These are phyloP conservation scores for Raphanus sativus DNA, from an alignment of 345 rosid genomes.

Conservation along the genomic window DNA sequence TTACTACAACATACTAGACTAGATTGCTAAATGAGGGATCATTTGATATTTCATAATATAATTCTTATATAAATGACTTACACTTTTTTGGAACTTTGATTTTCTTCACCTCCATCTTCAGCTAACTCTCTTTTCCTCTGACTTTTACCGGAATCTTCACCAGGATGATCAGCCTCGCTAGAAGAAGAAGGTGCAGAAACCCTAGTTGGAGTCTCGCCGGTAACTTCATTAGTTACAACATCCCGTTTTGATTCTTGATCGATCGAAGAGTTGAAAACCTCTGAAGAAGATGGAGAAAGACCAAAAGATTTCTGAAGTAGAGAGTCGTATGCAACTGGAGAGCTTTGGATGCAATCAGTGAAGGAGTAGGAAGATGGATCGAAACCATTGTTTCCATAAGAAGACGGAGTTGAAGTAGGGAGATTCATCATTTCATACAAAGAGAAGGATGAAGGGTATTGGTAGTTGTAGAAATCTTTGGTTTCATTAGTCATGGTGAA, in stretches of 20 bases:
- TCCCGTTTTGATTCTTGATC: slow-evolving; percentile 41
- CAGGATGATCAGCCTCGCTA: slow-evolving; percentile 60
- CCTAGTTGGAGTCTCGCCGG: slow-evolving; percentile 39
- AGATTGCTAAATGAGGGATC: not conserved
- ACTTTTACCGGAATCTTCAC: slow-evolving; percentile 56
- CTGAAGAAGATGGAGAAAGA: slow-evolving; percentile 50
- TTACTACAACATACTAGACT: slow-evolving; percentile 7
- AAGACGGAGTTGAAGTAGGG: slow-evolving; percentile 17
- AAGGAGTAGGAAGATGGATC: slow-evolving; percentile 53
- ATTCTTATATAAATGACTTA: slow-evolving; percentile 26
- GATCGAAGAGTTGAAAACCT: slow-evolving; percentile 46
- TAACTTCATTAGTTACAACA: slow-evolving; percentile 27
- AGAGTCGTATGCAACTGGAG: slow-evolving; percentile 51
- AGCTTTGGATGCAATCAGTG: slow-evolving; percentile 59
- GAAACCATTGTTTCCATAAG: slow-evolving; percentile 32
- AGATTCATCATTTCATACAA: slow-evolving; percentile 36
- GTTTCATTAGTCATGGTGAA: slow-evolving; percentile 70
- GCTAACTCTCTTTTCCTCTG: slow-evolving; percentile 37
- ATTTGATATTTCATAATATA: not conserved
- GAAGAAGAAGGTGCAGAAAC: slow-evolving; percentile 67
- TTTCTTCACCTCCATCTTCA: slow-evolving; percentile 45
- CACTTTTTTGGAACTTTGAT: slow-evolving; percentile 55
- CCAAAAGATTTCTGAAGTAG: slow-evolving; percentile 52
- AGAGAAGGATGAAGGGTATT: slow-evolving; percentile 33
- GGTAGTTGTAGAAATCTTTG: slow-evolving; percentile 54